phyloP scores from a whole-genome alignment of 2,329 filamentous ascomycete species.

The Epichloe amarillans region DNA sequence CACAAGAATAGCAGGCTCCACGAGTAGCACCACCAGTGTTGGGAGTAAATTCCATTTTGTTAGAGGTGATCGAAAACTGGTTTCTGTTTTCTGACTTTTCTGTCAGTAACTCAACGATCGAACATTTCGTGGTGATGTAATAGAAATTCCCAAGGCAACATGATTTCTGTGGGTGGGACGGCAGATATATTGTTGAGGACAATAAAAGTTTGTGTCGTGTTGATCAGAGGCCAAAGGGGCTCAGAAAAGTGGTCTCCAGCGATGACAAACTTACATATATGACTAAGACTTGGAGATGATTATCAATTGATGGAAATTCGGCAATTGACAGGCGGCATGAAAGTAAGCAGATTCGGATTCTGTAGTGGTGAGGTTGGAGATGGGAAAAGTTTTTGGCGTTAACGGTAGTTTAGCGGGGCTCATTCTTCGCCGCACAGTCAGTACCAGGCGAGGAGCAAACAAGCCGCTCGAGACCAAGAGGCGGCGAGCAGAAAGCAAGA shows the following conservation, averaged over 20 bases:
- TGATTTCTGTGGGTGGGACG: neutral
- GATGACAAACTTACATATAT: conserved; percentile 2
- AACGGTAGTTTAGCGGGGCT: conserved; percentile 9
- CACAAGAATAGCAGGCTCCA: conserved; percentile 40
- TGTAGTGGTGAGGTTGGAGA: conserved; percentile 8
- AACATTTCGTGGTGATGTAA: neutral
- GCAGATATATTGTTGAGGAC: neutral
- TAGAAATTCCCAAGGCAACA: neutral
- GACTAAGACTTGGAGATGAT: neutral
- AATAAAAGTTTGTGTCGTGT: neutral
- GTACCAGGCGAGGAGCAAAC: neutral
- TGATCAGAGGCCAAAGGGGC: neutral
- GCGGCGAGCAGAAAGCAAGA: conserved; percentile 1
- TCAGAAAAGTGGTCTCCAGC: neutral
- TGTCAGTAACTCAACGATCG: neutral
- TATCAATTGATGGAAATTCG: neutral
- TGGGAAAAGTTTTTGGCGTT: conserved; percentile 15
- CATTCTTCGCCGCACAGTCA: conserved; percentile 4
- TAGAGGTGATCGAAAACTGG: too few relatives aligned
- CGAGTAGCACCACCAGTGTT: conserved; percentile 13
- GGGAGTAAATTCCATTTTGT: conserved; percentile 24
- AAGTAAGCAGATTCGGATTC: conserved; percentile 1
- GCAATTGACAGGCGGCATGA: conserved; percentile 4
- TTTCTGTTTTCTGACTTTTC: neutral
- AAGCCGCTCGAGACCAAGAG: neutral